Conservation (phyloP, 192 early-diverging fungal genomes). For the Polychytrium aggregatum region DNA sequence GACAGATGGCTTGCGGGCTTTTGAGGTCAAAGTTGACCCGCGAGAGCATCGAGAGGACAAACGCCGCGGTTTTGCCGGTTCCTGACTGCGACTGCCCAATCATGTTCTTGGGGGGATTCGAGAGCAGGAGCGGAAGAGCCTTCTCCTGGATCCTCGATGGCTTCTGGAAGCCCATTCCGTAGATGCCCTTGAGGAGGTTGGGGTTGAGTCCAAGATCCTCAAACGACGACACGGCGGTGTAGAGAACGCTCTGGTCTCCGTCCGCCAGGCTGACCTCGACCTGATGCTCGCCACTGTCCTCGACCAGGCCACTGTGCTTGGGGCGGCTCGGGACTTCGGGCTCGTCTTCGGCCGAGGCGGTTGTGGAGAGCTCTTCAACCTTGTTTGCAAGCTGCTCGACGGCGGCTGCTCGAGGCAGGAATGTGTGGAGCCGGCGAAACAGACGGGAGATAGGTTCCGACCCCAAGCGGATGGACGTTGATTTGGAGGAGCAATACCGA, state of each 20-base stretch:
- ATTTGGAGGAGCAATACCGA: too few relatives aligned
- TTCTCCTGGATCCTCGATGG: conserved; percentile 94
- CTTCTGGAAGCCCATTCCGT: conserved; percentile 83
- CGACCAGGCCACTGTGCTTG: background rate
- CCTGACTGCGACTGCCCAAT: conserved; percentile 98
- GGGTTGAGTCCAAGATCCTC: conserved; percentile 46
- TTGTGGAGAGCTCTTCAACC: too few relatives aligned
- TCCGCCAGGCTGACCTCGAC: conserved; percentile 54
- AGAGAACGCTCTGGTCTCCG: conserved; percentile 57
- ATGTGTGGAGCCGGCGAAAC: too few relatives aligned
- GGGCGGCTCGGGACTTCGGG: background rate
- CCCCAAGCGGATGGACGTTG: too few relatives aligned
- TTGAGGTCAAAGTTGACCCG: conserved; percentile 62
- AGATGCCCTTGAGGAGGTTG: conserved; percentile 83
- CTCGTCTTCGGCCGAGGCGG: conserved; percentile 3
- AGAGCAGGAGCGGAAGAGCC: conserved; percentile 78
- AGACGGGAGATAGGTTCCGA: too few relatives aligned
- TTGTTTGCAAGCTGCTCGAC: too few relatives aligned
- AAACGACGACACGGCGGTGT: conserved; percentile 57
- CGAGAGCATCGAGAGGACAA: conserved; percentile 83
- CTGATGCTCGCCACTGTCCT: conserved; percentile 21
- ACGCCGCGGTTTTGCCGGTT: conserved; percentile 97
- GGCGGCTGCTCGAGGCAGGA: too few relatives aligned
- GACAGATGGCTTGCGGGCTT: conserved; percentile 69
- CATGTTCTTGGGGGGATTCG: conserved; percentile 86